Evolutionary conservation across 345 rosid genomes (phyloP).

Genomic region (Excoecaria cochinchinensis): DNA sequence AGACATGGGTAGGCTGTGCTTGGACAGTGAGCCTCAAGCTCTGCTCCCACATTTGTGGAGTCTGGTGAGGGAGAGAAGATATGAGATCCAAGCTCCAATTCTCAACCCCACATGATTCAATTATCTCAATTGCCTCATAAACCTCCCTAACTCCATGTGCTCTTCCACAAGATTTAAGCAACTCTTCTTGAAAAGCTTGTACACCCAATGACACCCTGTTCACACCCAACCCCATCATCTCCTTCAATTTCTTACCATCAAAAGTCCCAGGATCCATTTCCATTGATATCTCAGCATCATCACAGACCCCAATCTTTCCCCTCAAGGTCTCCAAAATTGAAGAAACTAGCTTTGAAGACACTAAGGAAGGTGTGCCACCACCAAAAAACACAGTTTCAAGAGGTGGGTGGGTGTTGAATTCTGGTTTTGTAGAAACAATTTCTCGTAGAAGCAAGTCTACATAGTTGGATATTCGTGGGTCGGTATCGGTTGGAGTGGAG

Average conservation of each 20-base stretch:
- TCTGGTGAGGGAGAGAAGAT: conserved; percentile 88
- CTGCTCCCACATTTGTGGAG: conserved; percentile 79
- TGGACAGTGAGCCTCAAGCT: conserved; percentile 61
- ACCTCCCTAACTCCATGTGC: conserved; percentile 80
- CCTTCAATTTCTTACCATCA: conserved; percentile 51
- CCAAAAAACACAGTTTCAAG: conserved; percentile 75
- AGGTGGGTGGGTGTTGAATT: conserved; percentile 7
- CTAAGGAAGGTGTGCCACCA: conserved; percentile 96
- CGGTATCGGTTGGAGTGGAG: conserved; percentile 45
- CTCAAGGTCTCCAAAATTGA: conserved; percentile 58
- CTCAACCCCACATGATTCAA: conserved; percentile 57
- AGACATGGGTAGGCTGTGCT: conserved; percentile 67
- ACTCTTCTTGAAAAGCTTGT: conserved; percentile 88
- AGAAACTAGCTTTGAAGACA: conserved; percentile 67
- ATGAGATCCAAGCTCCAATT: conserved; percentile 97
- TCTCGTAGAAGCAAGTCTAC: conserved; percentile 21
- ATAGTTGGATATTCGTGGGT: conserved; percentile 58
- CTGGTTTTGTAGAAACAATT: conserved; percentile 20
- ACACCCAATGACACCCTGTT: conserved; percentile 94
- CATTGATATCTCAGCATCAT: conserved; percentile 78
- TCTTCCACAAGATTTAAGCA: conserved; percentile 84
- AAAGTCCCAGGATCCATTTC: conserved; percentile 99
- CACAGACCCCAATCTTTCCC: conserved; percentile 56
- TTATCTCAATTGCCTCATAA: conserved; percentile 71
- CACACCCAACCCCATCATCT: conserved; percentile 68